Evolutionary conservation across 345 rosid species (phyloP).

Genomic region (Sonneratia caseolaris): DNA sequence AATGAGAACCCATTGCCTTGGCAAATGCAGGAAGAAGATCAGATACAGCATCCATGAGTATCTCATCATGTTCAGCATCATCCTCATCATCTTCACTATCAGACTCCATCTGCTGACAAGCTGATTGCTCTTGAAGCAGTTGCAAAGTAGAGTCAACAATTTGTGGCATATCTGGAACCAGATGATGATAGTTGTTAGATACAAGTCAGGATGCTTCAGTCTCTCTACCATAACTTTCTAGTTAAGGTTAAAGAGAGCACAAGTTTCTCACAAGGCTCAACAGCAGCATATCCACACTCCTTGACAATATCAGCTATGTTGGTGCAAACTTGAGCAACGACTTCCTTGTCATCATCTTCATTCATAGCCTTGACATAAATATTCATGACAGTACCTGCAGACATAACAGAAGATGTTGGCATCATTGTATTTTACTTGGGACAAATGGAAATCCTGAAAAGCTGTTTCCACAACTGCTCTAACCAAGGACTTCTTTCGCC

Average conservation of each 20-base stretch:
- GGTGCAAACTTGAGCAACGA: constrained; percentile 92
- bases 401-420: constrained; percentile 15
- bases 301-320: constrained; percentile 72
- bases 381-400: constrained; percentile 68
- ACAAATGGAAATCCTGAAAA: background rate
- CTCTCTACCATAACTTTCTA: background rate
- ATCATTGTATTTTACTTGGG: background rate
- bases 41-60: constrained; percentile 70
- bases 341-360: constrained; percentile 96
- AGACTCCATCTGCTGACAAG: constrained; percentile 69
- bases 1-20: constrained; percentile 84
- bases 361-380: constrained; percentile 70
- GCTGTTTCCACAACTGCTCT: background rate
- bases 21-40: constrained; percentile 99
- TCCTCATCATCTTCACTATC: constrained; percentile 90
- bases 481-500: constrained; percentile 80
- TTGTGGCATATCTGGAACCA: constrained; percentile 54
- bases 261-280: constrained; percentile 75
- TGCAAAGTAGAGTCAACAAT: constrained; percentile 69
- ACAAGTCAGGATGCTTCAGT: constrained; percentile 11
- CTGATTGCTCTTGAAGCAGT: constrained; percentile 76
- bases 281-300: constrained; percentile 65
- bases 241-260: background rate
- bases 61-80: constrained; percentile 38
- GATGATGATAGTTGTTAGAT: constrained; percentile 6